Conservation (phyloP, 1,284 basidiomycete species). For the Fomes fomentarius region DNA sequence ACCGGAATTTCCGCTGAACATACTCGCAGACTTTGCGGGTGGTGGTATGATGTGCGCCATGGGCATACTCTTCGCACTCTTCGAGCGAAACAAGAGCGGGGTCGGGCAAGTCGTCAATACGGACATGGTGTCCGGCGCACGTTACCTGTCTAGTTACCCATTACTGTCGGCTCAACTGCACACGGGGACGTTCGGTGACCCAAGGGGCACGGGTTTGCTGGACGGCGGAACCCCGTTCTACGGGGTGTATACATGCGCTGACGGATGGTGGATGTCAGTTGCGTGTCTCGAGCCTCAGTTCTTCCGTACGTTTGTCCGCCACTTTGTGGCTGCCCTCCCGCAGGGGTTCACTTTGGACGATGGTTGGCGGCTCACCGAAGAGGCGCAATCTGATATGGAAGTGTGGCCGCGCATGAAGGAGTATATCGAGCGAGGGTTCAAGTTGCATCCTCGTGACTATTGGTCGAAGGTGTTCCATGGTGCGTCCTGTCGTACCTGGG, state of each 20-base stretch:
- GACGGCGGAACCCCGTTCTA: slow-evolving; percentile 86
- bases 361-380: slow-evolving; percentile 56
- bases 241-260: slow-evolving; percentile 72
- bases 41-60: slow-evolving; percentile 76
- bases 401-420: slow-evolving; percentile 63
- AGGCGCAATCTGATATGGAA: slow-evolving; percentile 51
- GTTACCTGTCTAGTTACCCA: slow-evolving; percentile 76
- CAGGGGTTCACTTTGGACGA: slow-evolving; percentile 37
- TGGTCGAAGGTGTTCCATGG: slow-evolving; percentile 75
- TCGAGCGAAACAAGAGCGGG: slow-evolving; percentile 66
- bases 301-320: slow-evolving; percentile 61
- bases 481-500: slow-evolving; percentile 29
- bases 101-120: slow-evolving; percentile 77
- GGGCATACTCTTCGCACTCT: slow-evolving; percentile 77
- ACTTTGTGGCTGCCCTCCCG: slow-evolving; percentile 56
- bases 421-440: slow-evolving; percentile 70
- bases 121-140: slow-evolving; percentile 81
- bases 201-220: slow-evolving; percentile 64
- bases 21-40: slow-evolving; percentile 84
- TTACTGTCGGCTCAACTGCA: slow-evolving; percentile 52
- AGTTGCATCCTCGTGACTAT: slow-evolving; percentile 60
- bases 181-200: slow-evolving; percentile 39
- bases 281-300: slow-evolving; percentile 78
- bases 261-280: slow-evolving; percentile 77
- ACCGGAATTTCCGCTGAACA: slow-evolving; percentile 75